phyloP scores from a whole-genome alignment of 1,139 yeast species.

The Saccharomycopsis phalli region DNA sequence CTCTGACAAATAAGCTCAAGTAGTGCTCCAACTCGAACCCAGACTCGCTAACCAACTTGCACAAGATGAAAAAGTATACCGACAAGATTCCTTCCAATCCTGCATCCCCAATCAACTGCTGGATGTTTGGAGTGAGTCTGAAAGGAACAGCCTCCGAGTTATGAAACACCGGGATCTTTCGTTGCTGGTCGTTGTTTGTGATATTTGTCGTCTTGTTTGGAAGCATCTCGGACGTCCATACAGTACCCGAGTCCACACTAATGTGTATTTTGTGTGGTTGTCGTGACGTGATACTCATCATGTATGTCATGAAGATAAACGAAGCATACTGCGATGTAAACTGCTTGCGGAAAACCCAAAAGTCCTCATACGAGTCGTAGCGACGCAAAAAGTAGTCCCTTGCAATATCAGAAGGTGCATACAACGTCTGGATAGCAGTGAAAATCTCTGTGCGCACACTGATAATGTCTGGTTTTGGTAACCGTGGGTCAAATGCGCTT shows the following conservation, averaged over 20 bases:
- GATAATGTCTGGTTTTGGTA: constrained; percentile 86
- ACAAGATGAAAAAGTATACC: constrained; percentile 75
- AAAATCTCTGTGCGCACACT: constrained; percentile 86
- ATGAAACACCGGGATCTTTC: constrained; percentile 80
- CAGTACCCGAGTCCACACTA: constrained; percentile 73
- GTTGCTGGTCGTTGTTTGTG: constrained; percentile 27
- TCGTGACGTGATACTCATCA: constrained; percentile 90
- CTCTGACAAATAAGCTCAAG: constrained; percentile 85
- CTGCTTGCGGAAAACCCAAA: constrained; percentile 95
- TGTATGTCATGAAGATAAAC: constrained; percentile 82
- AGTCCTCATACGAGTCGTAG: constrained; percentile 79
- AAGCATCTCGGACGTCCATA: constrained; percentile 92
- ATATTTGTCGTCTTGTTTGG: constrained; percentile 51
- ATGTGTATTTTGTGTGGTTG: constrained; percentile 91
- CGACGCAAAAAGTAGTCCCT: constrained; percentile 56
- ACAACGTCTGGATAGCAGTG: constrained; percentile 76
- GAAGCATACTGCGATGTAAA: constrained; percentile 96
- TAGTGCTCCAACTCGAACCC: constrained; percentile 85
- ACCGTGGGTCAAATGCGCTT: constrained; percentile 51
- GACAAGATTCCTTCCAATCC: constrained; percentile 88
- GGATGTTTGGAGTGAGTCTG: constrained; percentile 92
- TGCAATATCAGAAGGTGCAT: constrained; percentile 81
- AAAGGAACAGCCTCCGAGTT: constrained; percentile 96
- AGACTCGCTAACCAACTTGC: constrained; percentile 83
- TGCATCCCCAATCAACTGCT: constrained; percentile 86